Percentiles rank a stretch among this genome's conserved stretches.
Evolutionary conservation across 1,284 basidiomycete species (phyloP).

Genomic region (Farysia itapuensis): DNA sequence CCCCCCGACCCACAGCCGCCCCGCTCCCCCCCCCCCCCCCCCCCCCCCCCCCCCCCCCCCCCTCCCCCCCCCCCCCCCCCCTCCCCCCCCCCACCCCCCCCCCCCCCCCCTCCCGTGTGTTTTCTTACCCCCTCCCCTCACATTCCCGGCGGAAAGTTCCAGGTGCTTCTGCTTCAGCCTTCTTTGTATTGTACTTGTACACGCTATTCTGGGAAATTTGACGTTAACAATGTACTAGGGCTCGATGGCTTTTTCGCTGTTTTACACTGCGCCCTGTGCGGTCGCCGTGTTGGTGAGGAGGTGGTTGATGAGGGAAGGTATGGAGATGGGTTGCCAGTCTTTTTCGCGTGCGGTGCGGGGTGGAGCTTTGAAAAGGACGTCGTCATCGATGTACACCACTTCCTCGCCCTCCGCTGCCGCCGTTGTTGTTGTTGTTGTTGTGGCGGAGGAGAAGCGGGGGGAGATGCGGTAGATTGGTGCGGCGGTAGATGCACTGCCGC

Average conservation of each 20-base stretch:
- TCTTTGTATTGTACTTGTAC: no score
- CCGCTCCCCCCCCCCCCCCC: neutral
- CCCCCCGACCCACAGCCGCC: neutral
- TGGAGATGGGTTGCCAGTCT: constrained; percentile 64
- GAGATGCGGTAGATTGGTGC: constrained; percentile 69
- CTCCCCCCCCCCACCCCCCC: constrained; percentile 1
- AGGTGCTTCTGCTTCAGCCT: no score
- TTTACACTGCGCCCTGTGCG: constrained; percentile 80
- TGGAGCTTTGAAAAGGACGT: constrained; percentile 62
- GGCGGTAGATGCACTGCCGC: constrained; percentile 77
- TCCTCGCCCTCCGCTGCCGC: constrained; percentile 81
- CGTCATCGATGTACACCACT: constrained; percentile 82
- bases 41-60: no score
- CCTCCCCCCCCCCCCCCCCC: no score
- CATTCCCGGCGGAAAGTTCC: no score
- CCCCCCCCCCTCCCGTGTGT: constrained; percentile 3
- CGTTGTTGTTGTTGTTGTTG: constrained; percentile 64
- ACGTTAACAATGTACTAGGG: no score
- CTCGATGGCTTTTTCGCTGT: no score
- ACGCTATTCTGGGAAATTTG: no score
- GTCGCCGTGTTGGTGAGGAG: constrained; percentile 79
- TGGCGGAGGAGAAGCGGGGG: neutral
- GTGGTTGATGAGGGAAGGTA: constrained; percentile 96
- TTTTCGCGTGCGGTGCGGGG: neutral
- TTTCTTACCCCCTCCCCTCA: constrained; percentile 69